Evolutionary conservation across 225 moss, liverwort and hornwort species (phyloP), one percentile per base, ranked within the genome.

Genomic region (Pseudisothecium myosuroides): DNA sequence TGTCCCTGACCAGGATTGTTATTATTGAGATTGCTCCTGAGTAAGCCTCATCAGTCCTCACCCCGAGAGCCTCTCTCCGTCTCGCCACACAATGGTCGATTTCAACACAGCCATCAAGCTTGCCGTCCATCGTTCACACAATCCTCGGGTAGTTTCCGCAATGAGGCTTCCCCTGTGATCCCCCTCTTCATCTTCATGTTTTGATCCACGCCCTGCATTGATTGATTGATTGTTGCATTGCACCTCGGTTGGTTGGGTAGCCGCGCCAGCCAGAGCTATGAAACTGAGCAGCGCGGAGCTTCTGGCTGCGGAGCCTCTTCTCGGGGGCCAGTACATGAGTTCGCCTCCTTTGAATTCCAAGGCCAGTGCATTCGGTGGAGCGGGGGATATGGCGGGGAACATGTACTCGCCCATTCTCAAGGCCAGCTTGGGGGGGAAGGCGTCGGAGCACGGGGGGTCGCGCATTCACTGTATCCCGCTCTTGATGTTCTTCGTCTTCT

Each of bases 401-500:
- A 80, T 82, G 45, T 91, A 88, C 86, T 89, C 92, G 71, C 92
- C 90, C 26, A 66, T 88, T 68, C 87, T 84, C 58, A 93, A 92
- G 78, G 31, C 61, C 41, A 62, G 76, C 43, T 50, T 36, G 36
- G 64, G 64, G 36, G 64, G 64, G 47, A 82, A 82, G 24, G 55
- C 89, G 24, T 67, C 89, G 66, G 90, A 91, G 83, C 52, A 83
- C 26, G 83, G 72, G n/a, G 71, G 85, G 81, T 88, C 88, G 54
- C 90, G 91, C 80, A 89, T 94, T 27, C 93, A 94, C 76, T 76
- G 86, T 15, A 94, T 94, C 54, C 93, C 93, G 20, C 80, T 92
- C 84, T 74, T 94, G 89, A 71, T 94, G 86, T 41, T 94, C 73
- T 21, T 94, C 72, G 92, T 94, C 6, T 94, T 91, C 89, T 83